Evolutionary conservation across 2,329 filamentous ascomycete genomes (phyloP).

Genomic region (Scytalidium sp.): DNA sequence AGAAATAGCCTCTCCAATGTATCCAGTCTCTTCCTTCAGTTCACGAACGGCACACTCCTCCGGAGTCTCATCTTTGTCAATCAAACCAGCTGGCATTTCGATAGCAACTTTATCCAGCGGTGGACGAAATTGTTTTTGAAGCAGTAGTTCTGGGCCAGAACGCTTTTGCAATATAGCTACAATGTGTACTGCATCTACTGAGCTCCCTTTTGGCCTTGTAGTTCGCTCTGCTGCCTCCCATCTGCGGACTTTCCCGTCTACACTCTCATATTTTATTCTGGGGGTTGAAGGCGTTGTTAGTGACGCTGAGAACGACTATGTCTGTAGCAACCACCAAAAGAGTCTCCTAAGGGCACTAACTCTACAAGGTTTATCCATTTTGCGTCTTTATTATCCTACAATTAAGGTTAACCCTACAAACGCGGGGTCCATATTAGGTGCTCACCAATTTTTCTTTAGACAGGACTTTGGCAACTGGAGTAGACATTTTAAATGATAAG

Average conservation of each 20-base stretch:
- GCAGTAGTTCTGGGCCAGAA: not conserved
- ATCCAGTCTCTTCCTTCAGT: not conserved
- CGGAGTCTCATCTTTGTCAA: not conserved
- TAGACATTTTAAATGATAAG: not conserved
- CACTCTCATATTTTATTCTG: not conserved
- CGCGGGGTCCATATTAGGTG: not conserved
- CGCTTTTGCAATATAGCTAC: not conserved
- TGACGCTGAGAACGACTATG: too few species aligned
- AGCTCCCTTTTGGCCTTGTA: not conserved
- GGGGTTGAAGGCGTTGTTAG: not conserved
- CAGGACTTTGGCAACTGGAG: not conserved
- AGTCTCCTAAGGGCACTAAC: not conserved
- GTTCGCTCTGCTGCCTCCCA: constrained; percentile 5
- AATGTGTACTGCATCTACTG: not conserved
- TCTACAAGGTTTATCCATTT: not conserved
- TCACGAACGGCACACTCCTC: not conserved
- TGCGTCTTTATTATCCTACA: not conserved
- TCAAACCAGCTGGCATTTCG: not conserved
- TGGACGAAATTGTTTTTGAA: not conserved
- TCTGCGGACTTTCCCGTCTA: not conserved
- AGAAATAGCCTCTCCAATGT: not conserved
- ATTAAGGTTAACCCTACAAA: not conserved
- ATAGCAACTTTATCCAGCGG: not conserved
- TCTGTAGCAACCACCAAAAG: too few species aligned
- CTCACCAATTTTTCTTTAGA: not conserved